A percentile compares a stretch with the other conserved stretches of the same genome.
Conservation (phyloP, 108 stramenopile genomes). For the Heterococcus sp. region DNA sequence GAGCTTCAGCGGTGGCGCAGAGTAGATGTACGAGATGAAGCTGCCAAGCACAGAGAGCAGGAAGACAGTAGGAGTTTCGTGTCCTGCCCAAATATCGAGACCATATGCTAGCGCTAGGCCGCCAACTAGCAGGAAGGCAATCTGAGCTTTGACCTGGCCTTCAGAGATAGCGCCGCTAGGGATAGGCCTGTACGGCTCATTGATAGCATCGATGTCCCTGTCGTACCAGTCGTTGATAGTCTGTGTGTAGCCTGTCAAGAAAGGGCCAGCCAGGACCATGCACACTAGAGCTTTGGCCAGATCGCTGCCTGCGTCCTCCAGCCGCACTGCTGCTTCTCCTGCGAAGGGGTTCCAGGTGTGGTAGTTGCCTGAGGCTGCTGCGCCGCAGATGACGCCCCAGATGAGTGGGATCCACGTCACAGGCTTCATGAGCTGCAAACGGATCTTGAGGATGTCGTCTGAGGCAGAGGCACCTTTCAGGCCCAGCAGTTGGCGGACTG, state of each 20-base stretch:
- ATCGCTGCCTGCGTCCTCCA: slow-evolving; percentile 15
- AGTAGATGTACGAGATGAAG: slow-evolving; percentile 93
- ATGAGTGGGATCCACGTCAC: slow-evolving; percentile 80
- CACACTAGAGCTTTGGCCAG: slow-evolving; percentile 27
- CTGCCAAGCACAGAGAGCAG: slow-evolving; percentile 78
- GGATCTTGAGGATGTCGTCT: slow-evolving; percentile 51
- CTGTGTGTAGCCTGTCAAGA: slow-evolving; percentile 91
- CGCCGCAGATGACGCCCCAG: slow-evolving; percentile 63
- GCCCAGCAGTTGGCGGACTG: slow-evolving; percentile 44
- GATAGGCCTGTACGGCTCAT: slow-evolving; percentile 93
- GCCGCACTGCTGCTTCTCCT: slow-evolving; percentile 33
- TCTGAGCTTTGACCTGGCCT: slow-evolving; percentile 72
- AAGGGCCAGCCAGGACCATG: slow-evolving; percentile 81
- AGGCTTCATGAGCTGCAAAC: slow-evolving; percentile 54
- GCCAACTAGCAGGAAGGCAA: slow-evolving; percentile 82
- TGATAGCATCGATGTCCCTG: slow-evolving; percentile 94
- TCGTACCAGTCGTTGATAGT: slow-evolving; percentile 99
- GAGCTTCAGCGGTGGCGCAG: slow-evolving; percentile 84
- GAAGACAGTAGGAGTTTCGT: slow-evolving; percentile 77
- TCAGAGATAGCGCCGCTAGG: slow-evolving; percentile 84
- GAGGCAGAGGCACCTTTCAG: slow-evolving; percentile 47
- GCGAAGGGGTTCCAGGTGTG: slow-evolving; percentile 94
- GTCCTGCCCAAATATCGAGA: slow-evolving; percentile 84
- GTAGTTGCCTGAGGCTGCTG: slow-evolving; percentile 74
- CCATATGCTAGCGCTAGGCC: slow-evolving; percentile 83